These are phyloP conservation scores for Sporothrix pallida DNA, from an alignment of 2,329 filamentous ascomycete genomes.

Conservation along the genomic window DNA sequence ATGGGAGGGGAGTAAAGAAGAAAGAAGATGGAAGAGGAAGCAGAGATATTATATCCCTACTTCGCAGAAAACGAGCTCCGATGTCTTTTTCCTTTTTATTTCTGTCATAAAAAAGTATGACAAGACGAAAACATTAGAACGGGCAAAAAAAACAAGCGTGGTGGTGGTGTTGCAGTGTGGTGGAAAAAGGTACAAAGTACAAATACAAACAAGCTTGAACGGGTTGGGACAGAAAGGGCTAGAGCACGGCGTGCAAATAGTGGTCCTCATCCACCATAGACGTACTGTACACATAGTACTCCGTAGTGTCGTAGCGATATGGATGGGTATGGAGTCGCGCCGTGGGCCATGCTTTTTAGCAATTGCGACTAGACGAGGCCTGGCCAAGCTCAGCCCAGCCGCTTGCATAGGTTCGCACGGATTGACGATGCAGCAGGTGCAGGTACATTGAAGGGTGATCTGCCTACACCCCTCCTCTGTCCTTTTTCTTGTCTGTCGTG, in stretches of 20 bases:
- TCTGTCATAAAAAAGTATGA: slow-evolving; percentile 1
- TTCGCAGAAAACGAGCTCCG: neutral
- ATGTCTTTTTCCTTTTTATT: slow-evolving; percentile 21
- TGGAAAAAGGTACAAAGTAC: slow-evolving; percentile 24
- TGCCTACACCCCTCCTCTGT: neutral
- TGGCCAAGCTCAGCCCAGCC: slow-evolving; percentile 31
- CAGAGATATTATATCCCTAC: slow-evolving; percentile 27
- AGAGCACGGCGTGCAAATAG: slow-evolving; percentile 18
- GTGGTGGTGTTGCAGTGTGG: slow-evolving; percentile 10
- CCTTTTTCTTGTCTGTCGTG: neutral
- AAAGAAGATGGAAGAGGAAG: slow-evolving; percentile 19
- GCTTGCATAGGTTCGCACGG: slow-evolving; percentile 20
- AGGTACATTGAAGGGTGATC: slow-evolving; percentile 1
- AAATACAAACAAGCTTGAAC: slow-evolving; percentile 17
- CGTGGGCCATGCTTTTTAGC: slow-evolving; percentile 29
- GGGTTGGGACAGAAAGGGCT: slow-evolving; percentile 15
- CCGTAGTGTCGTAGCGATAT: slow-evolving; percentile 22
- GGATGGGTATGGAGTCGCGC: slow-evolving; percentile 22
- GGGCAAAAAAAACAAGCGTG: slow-evolving; percentile 8
- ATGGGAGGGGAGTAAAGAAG: neutral
- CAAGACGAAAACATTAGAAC: slow-evolving; percentile 12
- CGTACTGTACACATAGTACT: neutral
- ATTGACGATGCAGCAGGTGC: slow-evolving; percentile 13
- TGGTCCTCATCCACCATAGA: neutral
- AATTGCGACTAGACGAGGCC: slow-evolving; percentile 33